A percentile compares a stretch with the other conserved stretches of the same genome.
These are phyloP conservation scores for Eucalyptus shirleyi DNA, from an alignment of 345 rosid genomes.

Conservation along the genomic window DNA sequence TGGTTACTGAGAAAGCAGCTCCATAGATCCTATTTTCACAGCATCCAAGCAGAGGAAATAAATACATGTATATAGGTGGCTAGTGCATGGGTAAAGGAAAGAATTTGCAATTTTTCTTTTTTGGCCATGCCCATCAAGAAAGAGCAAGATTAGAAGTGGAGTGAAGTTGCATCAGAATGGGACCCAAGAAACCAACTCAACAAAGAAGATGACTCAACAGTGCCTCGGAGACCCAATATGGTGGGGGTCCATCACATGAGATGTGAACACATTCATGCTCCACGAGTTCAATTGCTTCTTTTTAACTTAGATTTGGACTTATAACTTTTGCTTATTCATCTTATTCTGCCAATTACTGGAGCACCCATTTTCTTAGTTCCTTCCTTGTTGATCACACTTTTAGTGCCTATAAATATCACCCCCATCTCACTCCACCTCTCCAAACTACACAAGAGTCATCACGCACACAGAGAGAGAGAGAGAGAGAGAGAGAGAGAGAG, in stretches of 20 bases:
- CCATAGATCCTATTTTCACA: not conserved
- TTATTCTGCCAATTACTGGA: not conserved
- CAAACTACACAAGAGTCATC: not conserved
- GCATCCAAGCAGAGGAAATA: not conserved
- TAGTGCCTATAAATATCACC: constrained; percentile 38
- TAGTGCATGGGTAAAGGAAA: not conserved
- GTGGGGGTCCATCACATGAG: not conserved
- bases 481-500: not conserved
- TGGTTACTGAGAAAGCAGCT: not conserved
- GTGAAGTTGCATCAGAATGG: not conserved
- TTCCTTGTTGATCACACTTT: not conserved
- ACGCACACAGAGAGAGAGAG: not conserved
- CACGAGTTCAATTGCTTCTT: not conserved
- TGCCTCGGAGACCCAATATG: not conserved
- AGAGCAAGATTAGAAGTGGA: not conserved
- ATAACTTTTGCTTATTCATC: not conserved
- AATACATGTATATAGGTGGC: not conserved
- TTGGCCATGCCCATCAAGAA: not conserved
- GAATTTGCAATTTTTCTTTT: not conserved
- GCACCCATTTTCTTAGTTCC: not conserved
- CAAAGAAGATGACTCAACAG: not conserved
- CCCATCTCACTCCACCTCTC: constrained; percentile 2
- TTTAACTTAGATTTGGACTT: not conserved
- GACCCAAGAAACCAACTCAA: not conserved
- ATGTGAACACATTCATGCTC: not conserved